Percentiles rank a stretch among this genome's conserved stretches.
Conservation (phyloP, 2,329 filamentous ascomycete genomes). For the Sarocladium strictum region DNA sequence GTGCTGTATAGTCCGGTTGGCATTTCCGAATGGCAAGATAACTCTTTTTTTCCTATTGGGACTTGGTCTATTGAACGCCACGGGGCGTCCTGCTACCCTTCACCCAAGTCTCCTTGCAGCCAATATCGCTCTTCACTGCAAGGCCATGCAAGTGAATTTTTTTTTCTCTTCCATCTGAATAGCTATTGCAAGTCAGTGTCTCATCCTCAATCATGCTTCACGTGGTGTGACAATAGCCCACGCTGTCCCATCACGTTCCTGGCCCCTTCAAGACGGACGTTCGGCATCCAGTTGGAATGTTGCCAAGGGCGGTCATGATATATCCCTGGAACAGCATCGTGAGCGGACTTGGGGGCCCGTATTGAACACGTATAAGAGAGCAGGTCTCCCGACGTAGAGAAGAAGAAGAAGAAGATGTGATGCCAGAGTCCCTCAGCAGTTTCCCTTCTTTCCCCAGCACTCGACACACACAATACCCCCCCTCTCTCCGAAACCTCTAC, state of each 20-base stretch:
- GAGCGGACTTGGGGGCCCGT: too few relatives aligned
- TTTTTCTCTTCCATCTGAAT: not conserved
- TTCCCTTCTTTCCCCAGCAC: too few relatives aligned
- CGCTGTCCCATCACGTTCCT: not conserved
- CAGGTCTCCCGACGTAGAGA: conserved; percentile 31
- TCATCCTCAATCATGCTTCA: not conserved
- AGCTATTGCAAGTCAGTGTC: not conserved
- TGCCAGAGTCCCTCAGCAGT: conserved; percentile 6
- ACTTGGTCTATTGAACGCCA: too few relatives aligned
- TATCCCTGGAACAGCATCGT: too few relatives aligned
- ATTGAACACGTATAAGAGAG: too few relatives aligned
- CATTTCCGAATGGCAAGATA: too few relatives aligned
- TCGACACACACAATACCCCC: too few relatives aligned
- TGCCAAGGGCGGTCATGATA: too few relatives aligned
- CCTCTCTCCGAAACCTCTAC: not conserved
- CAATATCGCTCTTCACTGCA: too few relatives aligned
- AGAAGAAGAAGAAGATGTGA: conserved; percentile 21
- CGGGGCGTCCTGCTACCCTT: not conserved
- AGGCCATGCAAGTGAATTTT: too few relatives aligned
- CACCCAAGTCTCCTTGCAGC: too few relatives aligned
- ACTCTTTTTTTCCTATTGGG: not conserved
- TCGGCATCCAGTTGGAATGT: not conserved
- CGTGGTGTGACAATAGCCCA: not conserved
- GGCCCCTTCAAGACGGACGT: not conserved
- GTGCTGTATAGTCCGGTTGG: too few relatives aligned